These are phyloP conservation scores for Gossypium schwendimanii DNA, from an alignment of 441 rosid species.

Conservation along the genomic window DNA sequence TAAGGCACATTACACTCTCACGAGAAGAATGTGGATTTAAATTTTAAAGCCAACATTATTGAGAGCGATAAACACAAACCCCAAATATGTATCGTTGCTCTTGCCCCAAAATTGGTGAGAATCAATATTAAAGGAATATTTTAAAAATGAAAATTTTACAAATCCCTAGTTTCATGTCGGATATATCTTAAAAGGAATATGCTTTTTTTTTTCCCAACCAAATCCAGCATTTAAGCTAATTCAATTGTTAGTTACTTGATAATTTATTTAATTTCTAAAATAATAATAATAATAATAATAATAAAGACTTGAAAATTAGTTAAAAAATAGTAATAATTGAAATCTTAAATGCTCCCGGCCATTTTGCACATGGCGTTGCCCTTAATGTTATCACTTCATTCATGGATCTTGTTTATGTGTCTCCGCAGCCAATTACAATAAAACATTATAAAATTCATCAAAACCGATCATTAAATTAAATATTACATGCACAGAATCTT, in stretches of 20 bases:
- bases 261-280: neutral
- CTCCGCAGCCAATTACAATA: conserved; percentile 18
- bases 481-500: conserved; percentile 16
- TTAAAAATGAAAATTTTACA: conserved; percentile 9
- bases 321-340: conserved; percentile 5
- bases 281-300: neutral
- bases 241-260: neutral
- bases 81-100: too few species aligned
- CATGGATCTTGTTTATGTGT: conserved; percentile 24
- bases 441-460: neutral
- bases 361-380: conserved; percentile 29
- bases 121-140: conserved; percentile 9
- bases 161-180: conserved; percentile 17
- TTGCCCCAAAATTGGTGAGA: neutral
- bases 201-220: neutral
- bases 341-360: conserved; percentile 15
- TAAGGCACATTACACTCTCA: too few species aligned
- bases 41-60: too few species aligned
- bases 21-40: too few species aligned
- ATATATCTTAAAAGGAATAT: neutral
- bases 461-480: neutral
- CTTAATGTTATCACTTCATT: conserved; percentile 28
- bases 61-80: neutral
- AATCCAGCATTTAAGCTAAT: neutral
- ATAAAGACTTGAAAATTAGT: neutral